Conservation (phyloP, 306 rosid species). For the Lupinus albus region DNA sequence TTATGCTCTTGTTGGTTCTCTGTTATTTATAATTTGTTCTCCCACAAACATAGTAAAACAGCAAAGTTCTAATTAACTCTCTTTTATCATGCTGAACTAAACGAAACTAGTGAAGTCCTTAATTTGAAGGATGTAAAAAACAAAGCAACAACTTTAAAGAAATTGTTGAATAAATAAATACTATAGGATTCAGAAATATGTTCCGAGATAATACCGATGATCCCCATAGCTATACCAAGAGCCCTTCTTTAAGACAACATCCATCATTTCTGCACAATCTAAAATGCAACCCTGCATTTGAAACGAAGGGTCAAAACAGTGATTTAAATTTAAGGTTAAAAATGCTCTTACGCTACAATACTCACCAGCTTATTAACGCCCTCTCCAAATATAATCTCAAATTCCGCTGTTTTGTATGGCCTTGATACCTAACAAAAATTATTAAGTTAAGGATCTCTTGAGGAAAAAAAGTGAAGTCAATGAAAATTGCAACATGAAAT, state of each 20-base stretch:
- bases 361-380: conserved; percentile 85
- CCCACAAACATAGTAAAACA: neutral
- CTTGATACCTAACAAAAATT: conserved; percentile 78
- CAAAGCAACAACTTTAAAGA: conserved; percentile 27
- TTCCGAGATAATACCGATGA: conserved; percentile 64
- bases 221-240: conserved; percentile 97
- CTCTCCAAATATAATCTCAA: conserved; percentile 95
- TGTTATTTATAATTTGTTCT: neutral
- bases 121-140: neutral
- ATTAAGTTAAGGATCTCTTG: conserved; percentile 35
- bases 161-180: neutral
- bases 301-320: conserved; percentile 40
- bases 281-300: conserved; percentile 86
- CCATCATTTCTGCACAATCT: conserved; percentile 95
- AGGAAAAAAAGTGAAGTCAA: conserved; percentile 6
- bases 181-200: conserved; percentile 33
- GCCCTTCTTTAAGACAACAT: conserved; percentile 78
- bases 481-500: conserved; percentile 29
- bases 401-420: conserved; percentile 96
- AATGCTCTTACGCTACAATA: conserved; percentile 21
- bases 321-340: conserved; percentile 17
- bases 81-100: neutral
- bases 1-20: neutral
- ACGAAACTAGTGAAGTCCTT: neutral
- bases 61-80: neutral